phyloP scores from a whole-genome alignment of 345 rosid species.

The Durio zibethinus region DNA sequence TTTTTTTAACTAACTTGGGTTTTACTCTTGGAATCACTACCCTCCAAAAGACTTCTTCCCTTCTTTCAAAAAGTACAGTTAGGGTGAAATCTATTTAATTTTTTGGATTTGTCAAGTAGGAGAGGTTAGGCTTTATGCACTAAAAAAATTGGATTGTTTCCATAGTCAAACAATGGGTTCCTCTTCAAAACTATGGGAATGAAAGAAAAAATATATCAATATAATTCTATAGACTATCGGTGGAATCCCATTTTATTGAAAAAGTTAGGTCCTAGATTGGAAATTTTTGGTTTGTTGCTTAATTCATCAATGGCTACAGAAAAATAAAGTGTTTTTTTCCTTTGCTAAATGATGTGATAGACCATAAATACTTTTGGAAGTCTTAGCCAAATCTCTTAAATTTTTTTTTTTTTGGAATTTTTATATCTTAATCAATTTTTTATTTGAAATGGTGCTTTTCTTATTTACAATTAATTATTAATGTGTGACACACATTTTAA shows the following conservation, averaged over 20 bases:
- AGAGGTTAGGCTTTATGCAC: conserved; percentile 19
- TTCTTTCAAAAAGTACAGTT: conserved; percentile 14
- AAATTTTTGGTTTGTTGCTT: background rate
- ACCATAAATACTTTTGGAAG: background rate
- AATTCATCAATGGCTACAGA: background rate
- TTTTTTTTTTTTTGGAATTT: background rate
- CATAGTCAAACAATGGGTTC: conserved; percentile 1
- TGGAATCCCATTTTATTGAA: background rate
- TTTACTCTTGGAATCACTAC: conserved; percentile 48
- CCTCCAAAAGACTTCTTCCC: conserved; percentile 30
- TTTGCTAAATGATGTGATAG: background rate
- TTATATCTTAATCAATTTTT: background rate
- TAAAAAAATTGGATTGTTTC: background rate
- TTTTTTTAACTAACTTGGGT: conserved; percentile 32
- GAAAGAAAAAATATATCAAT: background rate
- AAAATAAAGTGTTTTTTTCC: background rate
- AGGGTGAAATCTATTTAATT: conserved; percentile 7
- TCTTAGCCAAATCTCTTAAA: background rate
- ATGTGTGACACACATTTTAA: background rate
- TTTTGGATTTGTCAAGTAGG: background rate
- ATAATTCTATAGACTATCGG: background rate
- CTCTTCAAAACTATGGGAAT: background rate
- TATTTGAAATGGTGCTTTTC: background rate
- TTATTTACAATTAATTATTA: background rate
- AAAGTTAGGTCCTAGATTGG: background rate